Evolutionary conservation across 2,329 filamentous ascomycete species (phyloP).

Genomic region (Xylariales sp.): DNA sequence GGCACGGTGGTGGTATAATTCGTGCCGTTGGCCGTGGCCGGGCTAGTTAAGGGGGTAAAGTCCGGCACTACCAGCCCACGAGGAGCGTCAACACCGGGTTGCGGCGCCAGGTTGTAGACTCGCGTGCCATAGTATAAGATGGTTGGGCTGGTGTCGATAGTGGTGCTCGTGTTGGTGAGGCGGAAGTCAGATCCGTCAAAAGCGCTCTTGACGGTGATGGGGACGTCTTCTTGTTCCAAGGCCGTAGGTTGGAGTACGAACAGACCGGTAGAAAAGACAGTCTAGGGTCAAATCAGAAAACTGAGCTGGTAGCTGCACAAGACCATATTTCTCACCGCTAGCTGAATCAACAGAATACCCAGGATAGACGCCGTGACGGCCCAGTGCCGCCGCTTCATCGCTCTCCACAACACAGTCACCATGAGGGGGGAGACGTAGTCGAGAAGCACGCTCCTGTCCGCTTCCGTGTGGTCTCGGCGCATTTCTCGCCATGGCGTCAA

Average conservation of each 20-base stretch:
- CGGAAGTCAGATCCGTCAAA: constrained; percentile 33
- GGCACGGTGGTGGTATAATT: constrained; percentile 29
- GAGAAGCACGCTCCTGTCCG: constrained; percentile 28
- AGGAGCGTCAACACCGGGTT: constrained; percentile 25
- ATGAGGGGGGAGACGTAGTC: constrained; percentile 31
- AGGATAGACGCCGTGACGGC: constrained; percentile 26
- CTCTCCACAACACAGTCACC: constrained; percentile 10
- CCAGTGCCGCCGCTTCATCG: constrained; percentile 27
- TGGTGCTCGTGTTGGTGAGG: constrained; percentile 28
- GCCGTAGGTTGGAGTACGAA: constrained; percentile 30
- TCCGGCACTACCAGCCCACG: constrained; percentile 30
- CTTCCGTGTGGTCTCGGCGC: constrained; percentile 20
- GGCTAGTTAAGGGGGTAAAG: constrained; percentile 9
- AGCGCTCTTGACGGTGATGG: constrained; percentile 11
- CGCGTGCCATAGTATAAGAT: constrained; percentile 32
- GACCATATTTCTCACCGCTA: constrained; percentile 27
- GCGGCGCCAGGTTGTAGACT: constrained; percentile 22
- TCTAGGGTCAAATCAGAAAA: constrained; percentile 18
- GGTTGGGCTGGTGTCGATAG: constrained; percentile 19
- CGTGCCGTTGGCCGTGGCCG: background rate
- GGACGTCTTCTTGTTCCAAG: constrained; percentile 8
- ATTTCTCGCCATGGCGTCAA: constrained; percentile 35
- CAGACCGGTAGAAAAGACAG: constrained; percentile 32
- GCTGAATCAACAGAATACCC: constrained; percentile 29
- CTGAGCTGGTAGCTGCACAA: background rate